These are phyloP conservation scores for Silene vulgaris DNA, from an alignment of 179 eudicot genomes.

Conservation along the genomic window DNA sequence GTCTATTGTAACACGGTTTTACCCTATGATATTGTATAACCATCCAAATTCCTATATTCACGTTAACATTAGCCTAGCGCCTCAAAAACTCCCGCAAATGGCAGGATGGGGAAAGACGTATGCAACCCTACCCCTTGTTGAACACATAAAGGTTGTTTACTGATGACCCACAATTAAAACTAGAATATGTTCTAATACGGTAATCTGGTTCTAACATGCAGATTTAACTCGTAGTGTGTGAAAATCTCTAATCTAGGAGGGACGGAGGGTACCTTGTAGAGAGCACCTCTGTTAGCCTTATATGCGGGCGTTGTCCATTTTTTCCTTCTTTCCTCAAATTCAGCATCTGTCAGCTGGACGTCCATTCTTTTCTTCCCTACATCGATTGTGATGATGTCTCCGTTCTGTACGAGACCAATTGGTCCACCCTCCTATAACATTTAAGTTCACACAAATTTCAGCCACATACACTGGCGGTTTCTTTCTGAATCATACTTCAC, in stretches of 20 bases:
- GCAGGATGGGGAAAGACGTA: no score
- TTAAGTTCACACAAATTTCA: neutral
- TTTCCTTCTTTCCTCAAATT: constrained; percentile 62
- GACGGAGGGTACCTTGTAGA: constrained; percentile 57
- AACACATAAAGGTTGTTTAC: no score
- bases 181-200: no score
- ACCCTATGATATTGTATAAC: no score
- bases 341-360: constrained; percentile 56
- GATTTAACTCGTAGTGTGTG: no score
- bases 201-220: no score
- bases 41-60: no score
- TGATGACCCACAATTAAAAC: no score
- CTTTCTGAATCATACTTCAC: neutral
- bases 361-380: constrained; percentile 66
- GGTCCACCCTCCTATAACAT: constrained; percentile 90
- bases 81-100: no score
- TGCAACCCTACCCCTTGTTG: no score
- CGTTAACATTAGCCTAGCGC: no score
- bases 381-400: constrained; percentile 72
- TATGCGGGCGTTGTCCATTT: constrained; percentile 67
- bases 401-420: constrained; percentile 73
- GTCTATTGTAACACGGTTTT: no score
- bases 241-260: neutral
- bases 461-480: neutral
- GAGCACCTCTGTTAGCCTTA: constrained; percentile 73